Percentiles rank a stretch among this genome's conserved stretches.
Evolutionary conservation across 208 protist genomes (phyloP).

Genomic region (Leishmania tropica): DNA sequence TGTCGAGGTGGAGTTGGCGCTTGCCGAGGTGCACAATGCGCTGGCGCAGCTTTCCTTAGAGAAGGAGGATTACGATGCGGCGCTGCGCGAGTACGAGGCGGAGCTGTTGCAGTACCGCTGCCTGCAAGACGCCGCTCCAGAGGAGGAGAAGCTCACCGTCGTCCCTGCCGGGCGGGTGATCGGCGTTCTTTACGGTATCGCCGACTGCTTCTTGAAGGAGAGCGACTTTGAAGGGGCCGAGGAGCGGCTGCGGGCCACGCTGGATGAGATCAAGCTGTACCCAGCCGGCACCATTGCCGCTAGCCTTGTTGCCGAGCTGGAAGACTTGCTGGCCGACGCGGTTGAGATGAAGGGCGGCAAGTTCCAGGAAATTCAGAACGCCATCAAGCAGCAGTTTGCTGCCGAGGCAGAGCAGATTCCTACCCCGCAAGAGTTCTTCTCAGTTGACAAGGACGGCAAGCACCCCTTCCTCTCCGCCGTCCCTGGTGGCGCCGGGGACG

Average conservation of each 20-base stretch:
- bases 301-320: conserved; percentile 66
- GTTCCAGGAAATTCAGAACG: conserved; percentile 65
- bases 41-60: conserved; percentile 81
- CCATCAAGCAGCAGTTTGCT: conserved; percentile 77
- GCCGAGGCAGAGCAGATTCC: conserved; percentile 60
- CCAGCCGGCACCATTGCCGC: conserved; percentile 48
- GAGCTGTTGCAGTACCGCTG: conserved; percentile 81
- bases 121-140: conserved; percentile 44
- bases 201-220: conserved; percentile 87
- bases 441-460: conserved; percentile 33
- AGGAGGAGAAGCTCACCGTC: conserved; percentile 24
- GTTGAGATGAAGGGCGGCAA: conserved; percentile 79
- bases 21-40: conserved; percentile 86
- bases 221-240: conserved; percentile 85
- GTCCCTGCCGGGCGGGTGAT: conserved; percentile 63
- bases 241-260: conserved; percentile 57
- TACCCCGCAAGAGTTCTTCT: conserved; percentile 67
- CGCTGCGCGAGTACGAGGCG: conserved; percentile 82
- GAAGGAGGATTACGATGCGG: conserved; percentile 78
- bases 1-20: conserved; percentile 49
- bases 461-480: conserved; percentile 74
- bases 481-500: conserved; percentile 38
- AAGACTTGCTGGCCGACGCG: conserved; percentile 78
- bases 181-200: conserved; percentile 74
- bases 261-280: conserved; percentile 65